Base-by-base conservation (phyloP, 2,329 filamentous ascomycete species). In the Aspergillus fumigatus region DNA sequence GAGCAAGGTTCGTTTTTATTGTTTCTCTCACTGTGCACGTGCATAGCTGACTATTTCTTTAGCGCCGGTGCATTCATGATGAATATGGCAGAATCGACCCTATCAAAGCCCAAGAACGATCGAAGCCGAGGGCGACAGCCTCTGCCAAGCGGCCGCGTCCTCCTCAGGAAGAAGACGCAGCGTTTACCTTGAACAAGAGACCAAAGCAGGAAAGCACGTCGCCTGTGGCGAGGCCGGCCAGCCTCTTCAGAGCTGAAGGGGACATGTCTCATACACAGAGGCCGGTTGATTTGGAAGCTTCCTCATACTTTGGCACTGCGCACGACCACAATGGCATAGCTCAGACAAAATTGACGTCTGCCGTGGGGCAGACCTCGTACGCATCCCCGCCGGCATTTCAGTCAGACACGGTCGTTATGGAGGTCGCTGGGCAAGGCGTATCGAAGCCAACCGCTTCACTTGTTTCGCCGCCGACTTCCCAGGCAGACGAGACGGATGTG, bases 11-110 rank as follows among this genome's bases (percentile, higher is more conserved):
- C 70, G 80, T 72, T 43, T 35, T 51, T 6, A 25, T 45, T 17
- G 21, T 41, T 26, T 41, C 11, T 32, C 19, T 55, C 48, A 52
- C 51, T 45, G 50, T 52, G 53, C 29, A 53, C 50, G 21, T 41
- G 32, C 32, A 17, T 61, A 63, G 69, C 64, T 67, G 58, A 66
- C 47, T 32, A 17, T 23, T 48, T 43, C 0, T 58, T 50, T 60
- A 87, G 84, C 83, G 85, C 57, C 83, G 85, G 65, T 88, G 85
- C 65, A 84, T 87, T 50, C 85, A 88, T 65, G 84, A 87, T 64
- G 84, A 86, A 62, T 80, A 82, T 61, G 85, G 85, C 51, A 81
- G 84, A 55, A 79, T 87, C 26, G 85, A 88, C 68, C 84, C 84
- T 1, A 71, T 85, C 64, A 87, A 87, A 66, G 82, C 83, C 2